phyloP scores from a whole-genome alignment of 495 filamentous ascomycete species.

The Corynascus novoguineensis region DNA sequence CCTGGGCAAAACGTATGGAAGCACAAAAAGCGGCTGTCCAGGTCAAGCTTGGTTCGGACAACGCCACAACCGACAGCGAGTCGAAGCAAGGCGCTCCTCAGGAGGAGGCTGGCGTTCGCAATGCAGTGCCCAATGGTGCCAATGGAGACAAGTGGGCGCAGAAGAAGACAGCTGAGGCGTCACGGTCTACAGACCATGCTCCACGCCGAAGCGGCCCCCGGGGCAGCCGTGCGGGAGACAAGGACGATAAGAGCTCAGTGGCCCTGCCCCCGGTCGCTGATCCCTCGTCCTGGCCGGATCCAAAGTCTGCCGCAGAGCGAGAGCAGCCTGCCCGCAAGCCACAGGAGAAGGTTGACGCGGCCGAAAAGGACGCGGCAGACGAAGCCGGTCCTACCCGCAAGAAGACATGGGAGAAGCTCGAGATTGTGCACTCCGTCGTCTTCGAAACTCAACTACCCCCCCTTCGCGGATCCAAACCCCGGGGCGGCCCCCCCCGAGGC shows the following conservation, averaged over 20 bases:
- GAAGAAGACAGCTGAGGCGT: slow-evolving; percentile 49
- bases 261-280: slow-evolving; percentile 56
- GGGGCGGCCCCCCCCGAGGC: slow-evolving; percentile 49
- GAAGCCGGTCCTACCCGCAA: slow-evolving; percentile 54
- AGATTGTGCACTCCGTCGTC: slow-evolving; percentile 69
- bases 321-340: slow-evolving; percentile 40
- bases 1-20: slow-evolving; percentile 75
- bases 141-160: slow-evolving; percentile 28
- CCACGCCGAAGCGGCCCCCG: slow-evolving; percentile 42
- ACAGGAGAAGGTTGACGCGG: slow-evolving; percentile 52
- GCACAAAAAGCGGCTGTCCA: slow-evolving; percentile 54
- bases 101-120: slow-evolving; percentile 20
- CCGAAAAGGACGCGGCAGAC: slow-evolving; percentile 63
- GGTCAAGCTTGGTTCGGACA: slow-evolving; percentile 45
- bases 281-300: slow-evolving; percentile 81
- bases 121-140: slow-evolving; percentile 15
- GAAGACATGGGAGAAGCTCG: slow-evolving; percentile 66
- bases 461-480: slow-evolving; percentile 52
- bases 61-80: slow-evolving; percentile 17
- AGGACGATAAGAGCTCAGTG: slow-evolving; percentile 39
- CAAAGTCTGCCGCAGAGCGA: slow-evolving; percentile 70
- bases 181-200: slow-evolving; percentile 38
- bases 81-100: slow-evolving; percentile 15
- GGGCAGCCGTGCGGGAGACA: slow-evolving; percentile 45
- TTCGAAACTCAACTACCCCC: slow-evolving; percentile 74